Percentiles rank a stretch among this genome's conserved stretches.
phyloP scores from a whole-genome alignment of 805 yeast genomes.

The Sugiyamaella valdiviana region DNA sequence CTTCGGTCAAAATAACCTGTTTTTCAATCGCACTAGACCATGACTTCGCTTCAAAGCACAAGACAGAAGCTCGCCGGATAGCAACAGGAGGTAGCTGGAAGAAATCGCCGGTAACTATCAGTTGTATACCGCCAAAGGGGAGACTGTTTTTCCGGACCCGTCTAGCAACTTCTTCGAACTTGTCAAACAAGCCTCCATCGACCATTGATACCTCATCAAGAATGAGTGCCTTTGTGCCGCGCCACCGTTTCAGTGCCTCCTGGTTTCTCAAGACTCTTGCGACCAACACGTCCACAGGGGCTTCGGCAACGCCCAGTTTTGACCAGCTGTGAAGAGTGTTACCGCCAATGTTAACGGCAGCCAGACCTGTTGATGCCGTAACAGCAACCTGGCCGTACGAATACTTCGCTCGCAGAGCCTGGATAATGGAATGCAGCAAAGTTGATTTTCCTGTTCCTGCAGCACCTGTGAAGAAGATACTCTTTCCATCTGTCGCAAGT shows the following conservation, averaged over 20 bases:
- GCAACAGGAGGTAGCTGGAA: conserved; percentile 91
- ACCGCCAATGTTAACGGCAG: conserved; percentile 86
- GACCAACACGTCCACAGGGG: conserved; percentile 39
- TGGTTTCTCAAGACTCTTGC: conserved; percentile 42
- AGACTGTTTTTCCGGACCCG: conserved; percentile 40
- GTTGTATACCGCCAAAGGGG: conserved; percentile 94
- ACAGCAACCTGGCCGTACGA: conserved; percentile 44
- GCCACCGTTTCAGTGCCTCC: conserved; percentile 54
- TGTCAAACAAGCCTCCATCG: conserved; percentile 67
- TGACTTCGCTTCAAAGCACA: conserved; percentile 65
- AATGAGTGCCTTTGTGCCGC: conserved; percentile 57
- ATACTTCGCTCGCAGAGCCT: conserved; percentile 36
- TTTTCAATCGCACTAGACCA: conserved; percentile 64
- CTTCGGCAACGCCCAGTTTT: conserved; percentile 69
- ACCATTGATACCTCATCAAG: conserved; percentile 95
- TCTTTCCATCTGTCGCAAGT: conserved; percentile 45
- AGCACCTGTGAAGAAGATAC: conserved; percentile 89
- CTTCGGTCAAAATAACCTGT: conserved; percentile 63
- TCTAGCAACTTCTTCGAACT: conserved; percentile 64
- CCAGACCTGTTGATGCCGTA: conserved; percentile 89
- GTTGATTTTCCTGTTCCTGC: conserved; percentile 98
- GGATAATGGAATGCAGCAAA: conserved; percentile 58
- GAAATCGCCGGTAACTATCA: conserved; percentile 87
- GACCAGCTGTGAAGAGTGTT: conserved; percentile 72
- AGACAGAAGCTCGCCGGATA: conserved; percentile 32